A percentile compares a stretch with the other conserved stretches of the same genome.
These are phyloP conservation scores for Dipteronia dyeriana DNA, from an alignment of 345 rosid genomes.

Conservation along the genomic window DNA sequence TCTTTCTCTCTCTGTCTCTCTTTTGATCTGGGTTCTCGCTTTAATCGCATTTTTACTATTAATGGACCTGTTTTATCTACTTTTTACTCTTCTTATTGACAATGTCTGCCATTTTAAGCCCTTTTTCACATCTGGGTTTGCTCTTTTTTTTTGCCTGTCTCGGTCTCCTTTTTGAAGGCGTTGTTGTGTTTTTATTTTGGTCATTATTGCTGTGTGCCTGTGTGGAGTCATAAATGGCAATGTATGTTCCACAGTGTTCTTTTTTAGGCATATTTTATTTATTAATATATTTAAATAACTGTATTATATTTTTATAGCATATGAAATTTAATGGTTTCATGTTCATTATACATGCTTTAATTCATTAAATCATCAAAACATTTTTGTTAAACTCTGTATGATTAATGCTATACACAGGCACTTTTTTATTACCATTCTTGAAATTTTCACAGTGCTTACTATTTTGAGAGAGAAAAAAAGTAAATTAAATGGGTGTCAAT, in stretches of 20 bases:
- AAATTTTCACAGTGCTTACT: not conserved
- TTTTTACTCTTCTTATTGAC: slow-evolving; percentile 1
- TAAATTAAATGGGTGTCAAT: not conserved
- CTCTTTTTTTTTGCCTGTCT: not conserved
- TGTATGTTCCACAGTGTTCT: not conserved
- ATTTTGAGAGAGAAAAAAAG: not conserved
- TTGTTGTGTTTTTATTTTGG: not conserved
- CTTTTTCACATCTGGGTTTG: slow-evolving; percentile 15
- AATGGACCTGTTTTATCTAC: slow-evolving; percentile 1
- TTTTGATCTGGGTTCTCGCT: slow-evolving; percentile 12
- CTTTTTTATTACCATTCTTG: not conserved
- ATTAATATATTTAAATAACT: not conserved
- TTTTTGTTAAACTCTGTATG: not conserved
- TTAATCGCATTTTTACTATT: not conserved
- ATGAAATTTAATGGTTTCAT: not conserved
- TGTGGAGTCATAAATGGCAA: not conserved
- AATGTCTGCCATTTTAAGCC: slow-evolving; percentile 3
- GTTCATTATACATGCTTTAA: not conserved
- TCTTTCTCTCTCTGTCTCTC: not conserved
- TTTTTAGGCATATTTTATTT: not conserved
- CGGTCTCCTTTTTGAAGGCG: not conserved
- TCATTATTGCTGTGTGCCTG: not conserved
- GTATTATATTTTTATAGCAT: not conserved
- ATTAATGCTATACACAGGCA: not conserved
- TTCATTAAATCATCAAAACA: not conserved